Evolutionary conservation across 768 basidiomycete species (phyloP).

Genomic region (Harrya chromipes): DNA sequence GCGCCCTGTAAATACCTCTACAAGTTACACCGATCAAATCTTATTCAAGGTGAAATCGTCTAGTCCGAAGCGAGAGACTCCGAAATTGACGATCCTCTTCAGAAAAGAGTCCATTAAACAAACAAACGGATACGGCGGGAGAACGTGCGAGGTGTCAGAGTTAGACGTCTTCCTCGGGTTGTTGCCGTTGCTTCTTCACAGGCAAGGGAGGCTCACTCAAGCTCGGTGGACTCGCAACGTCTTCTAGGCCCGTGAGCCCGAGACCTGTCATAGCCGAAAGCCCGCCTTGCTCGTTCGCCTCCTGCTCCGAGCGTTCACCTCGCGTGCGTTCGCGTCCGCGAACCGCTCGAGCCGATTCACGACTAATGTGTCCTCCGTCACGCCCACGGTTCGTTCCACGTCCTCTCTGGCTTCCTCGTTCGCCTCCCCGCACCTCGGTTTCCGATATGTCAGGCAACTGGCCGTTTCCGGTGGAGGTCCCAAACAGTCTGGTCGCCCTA

Average conservation of each 20-base stretch:
- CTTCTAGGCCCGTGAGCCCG: slow-evolving; percentile 26
- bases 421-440: not conserved
- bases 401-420: slow-evolving; percentile 4
- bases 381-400: not conserved
- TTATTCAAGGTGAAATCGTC: not conserved
- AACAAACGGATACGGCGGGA: not conserved
- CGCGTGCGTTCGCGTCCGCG: slow-evolving; percentile 16
- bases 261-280: slow-evolving; percentile 29
- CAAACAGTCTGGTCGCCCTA: not conserved
- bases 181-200: slow-evolving; percentile 9
- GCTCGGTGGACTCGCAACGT: slow-evolving; percentile 5
- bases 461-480: not conserved
- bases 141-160: not conserved
- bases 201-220: slow-evolving; percentile 9
- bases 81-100: not conserved
- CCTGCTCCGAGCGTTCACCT: not conserved
- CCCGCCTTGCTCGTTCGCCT: slow-evolving; percentile 8
- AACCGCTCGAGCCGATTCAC: not conserved
- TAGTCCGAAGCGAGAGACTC: not conserved
- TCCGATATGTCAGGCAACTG: not conserved
- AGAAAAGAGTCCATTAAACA: not conserved
- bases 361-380: not conserved
- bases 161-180: slow-evolving; percentile 1
- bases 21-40: not conserved
- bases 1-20: not conserved